phyloP scores from a whole-genome alignment of 2,329 filamentous ascomycete genomes.

The Penicillium nordicum region DNA sequence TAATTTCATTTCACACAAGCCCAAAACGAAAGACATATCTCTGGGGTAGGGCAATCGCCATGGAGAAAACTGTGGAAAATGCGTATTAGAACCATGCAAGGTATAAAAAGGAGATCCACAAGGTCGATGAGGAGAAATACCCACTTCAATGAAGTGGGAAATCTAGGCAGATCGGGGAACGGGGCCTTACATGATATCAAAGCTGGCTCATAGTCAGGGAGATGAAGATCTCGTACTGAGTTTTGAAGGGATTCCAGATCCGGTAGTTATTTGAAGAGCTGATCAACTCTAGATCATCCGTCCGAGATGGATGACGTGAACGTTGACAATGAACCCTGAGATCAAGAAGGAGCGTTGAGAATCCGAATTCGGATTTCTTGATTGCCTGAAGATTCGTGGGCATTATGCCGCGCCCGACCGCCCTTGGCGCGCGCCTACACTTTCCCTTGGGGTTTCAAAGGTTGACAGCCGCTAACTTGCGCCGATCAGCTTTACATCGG shows the following conservation, averaged over 20 bases:
- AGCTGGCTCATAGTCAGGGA: conserved; percentile 25
- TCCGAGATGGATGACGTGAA: conserved; percentile 1
- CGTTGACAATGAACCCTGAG: conserved; percentile 1
- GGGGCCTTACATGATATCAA: conserved; percentile 25
- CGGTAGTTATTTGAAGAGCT: not conserved
- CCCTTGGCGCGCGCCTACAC: conserved; percentile 20
- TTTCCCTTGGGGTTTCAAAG: conserved; percentile 13
- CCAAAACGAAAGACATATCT: conserved; percentile 47
- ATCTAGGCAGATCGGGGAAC: conserved; percentile 2
- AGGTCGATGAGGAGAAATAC: not conserved
- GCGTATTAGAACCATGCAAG: conserved; percentile 17
- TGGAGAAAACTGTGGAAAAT: conserved; percentile 33
- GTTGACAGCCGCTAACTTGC: conserved; percentile 12
- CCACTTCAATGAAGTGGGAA: not conserved
- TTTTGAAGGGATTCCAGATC: conserved; percentile 6
- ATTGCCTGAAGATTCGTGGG: conserved; percentile 26
- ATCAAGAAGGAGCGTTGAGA: conserved; percentile 18
- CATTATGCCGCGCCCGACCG: conserved; percentile 23
- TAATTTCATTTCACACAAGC: conserved; percentile 43
- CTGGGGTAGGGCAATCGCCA: conserved; percentile 41
- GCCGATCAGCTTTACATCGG: conserved; percentile 2
- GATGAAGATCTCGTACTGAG: conserved; percentile 16
- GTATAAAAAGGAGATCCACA: not conserved
- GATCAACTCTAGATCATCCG: not conserved
- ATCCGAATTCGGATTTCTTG: conserved; percentile 18